Evolutionary conservation across 208 protist genomes (phyloP), one percentile per base, ranked within the genome.

Genomic region (Wallacemonas sp.): DNA sequence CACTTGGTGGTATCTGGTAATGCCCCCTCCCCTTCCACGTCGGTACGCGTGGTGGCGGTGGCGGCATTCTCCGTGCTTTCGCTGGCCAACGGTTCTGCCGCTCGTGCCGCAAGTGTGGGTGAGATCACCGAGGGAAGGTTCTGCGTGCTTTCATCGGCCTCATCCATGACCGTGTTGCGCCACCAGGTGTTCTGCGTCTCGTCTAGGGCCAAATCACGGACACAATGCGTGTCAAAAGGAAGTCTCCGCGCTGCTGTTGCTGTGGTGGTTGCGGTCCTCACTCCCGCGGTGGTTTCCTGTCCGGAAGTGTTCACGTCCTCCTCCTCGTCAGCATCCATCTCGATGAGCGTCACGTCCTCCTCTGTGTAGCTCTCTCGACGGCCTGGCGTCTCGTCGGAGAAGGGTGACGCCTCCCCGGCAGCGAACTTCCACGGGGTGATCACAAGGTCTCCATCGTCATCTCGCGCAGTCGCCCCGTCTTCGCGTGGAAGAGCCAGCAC

Each of bases 131-230:
- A n/a, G n/a, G n/a, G n/a, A n/a, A n/a, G n/a, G n/a, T n/a, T n/a
- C n/a, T n/a, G n/a, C n/a, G n/a, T n/a, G n/a, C n/a, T n/a, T n/a
- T n/a, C n/a, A 41, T 6, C 6, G 14, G 36, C 44, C 17, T 9
- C 17, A 9, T 22, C 17, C 9, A 5, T 49, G 44, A 5, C 17
- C 19, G 44, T 49, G 6, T 27, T 1, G 21, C 27, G 49, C 36
- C 42, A 42, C 61, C 41, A 66, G 26, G 28, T 47, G 15, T 26
- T 66, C 26, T 66, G 61, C 39, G 61, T 66, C 61, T 49, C 45
- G 14, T 47, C 45, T 27, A 42, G 8, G 14, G 61, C 58, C 27
- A 51, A 17, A 17, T 47, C 39, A 22, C 44, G 30, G 21, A 36
- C 44, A n/a, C 58, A 63, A 30, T 47, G 45, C 24, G 36, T 26